phyloP scores from a whole-genome alignment of 2,329 filamentous ascomycete species.

The Elsinoe necatrix region DNA sequence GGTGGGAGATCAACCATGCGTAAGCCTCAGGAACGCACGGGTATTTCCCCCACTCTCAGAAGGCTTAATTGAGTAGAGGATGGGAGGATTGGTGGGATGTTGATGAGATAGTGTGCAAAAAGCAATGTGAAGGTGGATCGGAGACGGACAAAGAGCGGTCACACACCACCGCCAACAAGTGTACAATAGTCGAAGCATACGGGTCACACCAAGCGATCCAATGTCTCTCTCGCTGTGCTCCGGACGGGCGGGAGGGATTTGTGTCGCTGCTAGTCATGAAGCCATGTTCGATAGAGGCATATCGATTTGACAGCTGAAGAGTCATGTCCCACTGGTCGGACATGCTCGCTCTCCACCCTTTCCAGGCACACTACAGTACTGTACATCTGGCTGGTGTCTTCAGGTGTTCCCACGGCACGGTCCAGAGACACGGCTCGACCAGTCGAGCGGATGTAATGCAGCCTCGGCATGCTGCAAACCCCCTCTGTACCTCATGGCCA shows the following conservation, averaged over 20 bases:
- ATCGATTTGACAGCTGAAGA: neutral
- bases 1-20: neutral
- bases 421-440: neutral
- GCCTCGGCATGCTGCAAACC: too few species aligned
- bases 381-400: neutral
- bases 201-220: neutral
- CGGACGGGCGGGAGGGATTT: neutral
- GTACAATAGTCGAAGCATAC: neutral
- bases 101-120: neutral
- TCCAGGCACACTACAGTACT: too few species aligned
- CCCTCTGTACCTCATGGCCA: neutral
- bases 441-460: neutral
- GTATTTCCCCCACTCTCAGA: neutral
- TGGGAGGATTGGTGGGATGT: conserved; percentile 6
- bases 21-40: conserved; percentile 5
- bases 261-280: neutral
- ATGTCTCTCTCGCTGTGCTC: neutral
- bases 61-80: neutral
- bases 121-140: conserved; percentile 2
- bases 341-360: conserved; percentile 1
- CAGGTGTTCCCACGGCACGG: neutral
- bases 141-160: neutral
- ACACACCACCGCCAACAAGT: neutral
- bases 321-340: conserved; percentile 1
- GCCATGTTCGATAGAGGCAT: conserved; percentile 1